Evolutionary conservation across 2,329 filamentous ascomycete species (phyloP).

Genomic region (Colletotrichum godetiae): DNA sequence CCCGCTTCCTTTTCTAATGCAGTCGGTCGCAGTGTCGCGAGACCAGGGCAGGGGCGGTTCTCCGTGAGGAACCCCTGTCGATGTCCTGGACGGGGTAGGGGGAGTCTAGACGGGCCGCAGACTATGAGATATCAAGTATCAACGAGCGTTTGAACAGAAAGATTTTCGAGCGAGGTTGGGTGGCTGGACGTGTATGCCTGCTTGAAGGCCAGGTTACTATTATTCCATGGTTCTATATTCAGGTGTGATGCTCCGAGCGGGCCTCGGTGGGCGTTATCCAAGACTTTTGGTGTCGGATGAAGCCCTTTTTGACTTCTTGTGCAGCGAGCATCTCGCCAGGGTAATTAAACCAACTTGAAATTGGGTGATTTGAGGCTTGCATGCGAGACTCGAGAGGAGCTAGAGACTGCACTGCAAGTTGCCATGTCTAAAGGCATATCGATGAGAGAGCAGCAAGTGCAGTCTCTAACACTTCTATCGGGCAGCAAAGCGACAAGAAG

Average conservation of each 20-base stretch:
- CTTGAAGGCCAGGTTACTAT: not conserved
- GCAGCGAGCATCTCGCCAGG: constrained; percentile 11
- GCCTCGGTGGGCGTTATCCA: constrained; percentile 27
- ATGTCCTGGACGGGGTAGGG: constrained; percentile 1
- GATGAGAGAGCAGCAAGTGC: not conserved
- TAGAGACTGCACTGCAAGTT: not conserved
- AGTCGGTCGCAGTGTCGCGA: constrained; percentile 23
- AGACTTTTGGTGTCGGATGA: constrained; percentile 17
- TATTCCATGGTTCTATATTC: not conserved
- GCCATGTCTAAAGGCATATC: not conserved
- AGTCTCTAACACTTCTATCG: not conserved
- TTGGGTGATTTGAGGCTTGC: constrained; percentile 3
- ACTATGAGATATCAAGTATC: not conserved
- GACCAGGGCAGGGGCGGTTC: constrained; percentile 18
- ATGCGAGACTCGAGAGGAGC: not conserved
- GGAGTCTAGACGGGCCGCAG: constrained; percentile 13
- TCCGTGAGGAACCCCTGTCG: constrained; percentile 19
- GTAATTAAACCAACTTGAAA: constrained; percentile 2
- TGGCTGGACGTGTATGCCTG: not conserved
- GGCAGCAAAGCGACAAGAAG: not conserved
- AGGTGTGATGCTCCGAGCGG: constrained; percentile 4
- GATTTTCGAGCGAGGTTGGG: constrained; percentile 3
- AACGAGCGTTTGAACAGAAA: not conserved
- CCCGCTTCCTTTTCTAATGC: constrained; percentile 28
- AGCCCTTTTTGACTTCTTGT: constrained; percentile 19